These are phyloP conservation scores for Biscogniauxia marginata DNA, from an alignment of 2,329 filamentous ascomycete genomes.

Conservation along the genomic window DNA sequence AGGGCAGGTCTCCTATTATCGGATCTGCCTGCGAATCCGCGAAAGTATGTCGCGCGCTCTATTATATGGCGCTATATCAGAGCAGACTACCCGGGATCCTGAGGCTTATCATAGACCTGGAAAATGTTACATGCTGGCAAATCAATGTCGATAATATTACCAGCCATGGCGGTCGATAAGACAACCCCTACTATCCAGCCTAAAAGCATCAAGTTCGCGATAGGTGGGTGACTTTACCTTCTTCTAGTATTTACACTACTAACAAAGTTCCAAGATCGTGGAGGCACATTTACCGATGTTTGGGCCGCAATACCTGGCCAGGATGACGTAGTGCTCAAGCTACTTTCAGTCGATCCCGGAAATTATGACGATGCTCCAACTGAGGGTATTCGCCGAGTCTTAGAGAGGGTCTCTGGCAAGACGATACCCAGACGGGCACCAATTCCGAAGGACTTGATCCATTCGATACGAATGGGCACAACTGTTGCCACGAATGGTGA, in stretches of 20 bases:
- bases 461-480: slow-evolving; percentile 26
- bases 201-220: slow-evolving; percentile 7
- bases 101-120: background rate
- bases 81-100: background rate
- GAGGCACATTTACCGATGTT: slow-evolving; percentile 23
- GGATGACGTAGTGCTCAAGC: slow-evolving; percentile 70
- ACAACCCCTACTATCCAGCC: background rate
- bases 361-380: slow-evolving; percentile 72
- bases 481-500: slow-evolving; percentile 10
- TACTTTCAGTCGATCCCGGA: slow-evolving; percentile 69
- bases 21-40: background rate
- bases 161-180: slow-evolving; percentile 2
- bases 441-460: slow-evolving; percentile 34
- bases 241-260: background rate
- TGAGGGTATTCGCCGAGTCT: slow-evolving; percentile 66
- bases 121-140: background rate
- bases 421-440: slow-evolving; percentile 47
- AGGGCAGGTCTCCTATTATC: background rate
- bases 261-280: slow-evolving; percentile 9
- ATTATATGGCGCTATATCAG: background rate
- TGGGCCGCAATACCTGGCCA: slow-evolving; percentile 54
- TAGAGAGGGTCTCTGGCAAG: slow-evolving; percentile 58
- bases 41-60: background rate
- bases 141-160: background rate
- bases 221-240: background rate